phyloP scores from a whole-genome alignment of 129 eudicot genomes.

The Flaveria robusta region DNA sequence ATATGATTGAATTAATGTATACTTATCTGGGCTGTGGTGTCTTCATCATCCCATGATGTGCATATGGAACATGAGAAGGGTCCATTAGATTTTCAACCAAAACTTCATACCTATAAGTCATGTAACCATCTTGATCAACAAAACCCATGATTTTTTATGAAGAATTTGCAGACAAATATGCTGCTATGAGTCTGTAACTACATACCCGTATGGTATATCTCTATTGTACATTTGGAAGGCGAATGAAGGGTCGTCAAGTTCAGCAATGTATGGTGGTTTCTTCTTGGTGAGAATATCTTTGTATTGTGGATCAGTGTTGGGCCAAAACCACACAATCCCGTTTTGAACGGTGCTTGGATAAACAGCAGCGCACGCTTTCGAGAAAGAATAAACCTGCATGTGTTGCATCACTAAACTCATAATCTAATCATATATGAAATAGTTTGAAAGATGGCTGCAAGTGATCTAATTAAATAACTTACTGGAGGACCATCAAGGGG shows the following conservation, averaged over 20 bases:
- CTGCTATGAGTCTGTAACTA: too few species aligned
- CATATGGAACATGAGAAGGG: neutral
- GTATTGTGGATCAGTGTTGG: neutral
- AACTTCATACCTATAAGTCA: neutral
- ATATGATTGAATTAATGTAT: too few species aligned
- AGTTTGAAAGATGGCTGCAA: neutral
- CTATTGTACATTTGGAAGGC: neutral
- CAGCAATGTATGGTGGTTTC: neutral
- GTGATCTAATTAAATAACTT: neutral
- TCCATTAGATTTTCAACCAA: neutral
- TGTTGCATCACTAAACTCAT: neutral
- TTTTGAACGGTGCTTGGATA: constrained; percentile 2
- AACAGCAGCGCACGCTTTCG: neutral
- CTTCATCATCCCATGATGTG: neutral
- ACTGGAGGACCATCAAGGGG: constrained; percentile 79
- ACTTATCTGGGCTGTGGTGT: neutral
- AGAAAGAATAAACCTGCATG: constrained; percentile 52
- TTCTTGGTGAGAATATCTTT: constrained; percentile 6
- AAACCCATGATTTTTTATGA: neutral
- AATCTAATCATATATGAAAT: neutral
- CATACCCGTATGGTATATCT: constrained; percentile 10
- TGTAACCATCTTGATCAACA: neutral
- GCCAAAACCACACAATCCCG: constrained; percentile 5
- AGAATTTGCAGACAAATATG: neutral
- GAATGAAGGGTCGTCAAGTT: neutral